Percentiles rank a stretch among this genome's conserved stretches.
phyloP scores from a whole-genome alignment of 495 filamentous ascomycete species.

The Trichoderma parareesei region DNA sequence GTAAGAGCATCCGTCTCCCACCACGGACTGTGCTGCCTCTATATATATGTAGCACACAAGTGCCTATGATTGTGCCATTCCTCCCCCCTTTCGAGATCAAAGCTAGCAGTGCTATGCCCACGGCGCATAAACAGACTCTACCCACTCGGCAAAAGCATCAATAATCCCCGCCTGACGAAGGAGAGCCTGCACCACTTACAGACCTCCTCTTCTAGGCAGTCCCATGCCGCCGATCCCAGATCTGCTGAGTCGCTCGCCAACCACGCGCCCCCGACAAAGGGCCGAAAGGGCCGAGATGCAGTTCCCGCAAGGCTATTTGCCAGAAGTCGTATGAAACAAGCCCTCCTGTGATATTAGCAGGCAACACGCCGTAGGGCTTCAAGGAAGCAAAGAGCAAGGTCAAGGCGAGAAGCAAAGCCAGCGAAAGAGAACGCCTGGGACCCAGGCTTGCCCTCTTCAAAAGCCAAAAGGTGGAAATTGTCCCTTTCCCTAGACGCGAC shows the following conservation, averaged over 20 bases:
- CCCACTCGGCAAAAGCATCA: neutral
- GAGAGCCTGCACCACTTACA: neutral
- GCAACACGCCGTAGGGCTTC: neutral
- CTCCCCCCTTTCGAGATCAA: neutral
- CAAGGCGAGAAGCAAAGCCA: too few species aligned
- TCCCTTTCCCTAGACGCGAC: too few species aligned
- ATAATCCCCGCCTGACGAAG: neutral
- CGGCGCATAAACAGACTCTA: neutral
- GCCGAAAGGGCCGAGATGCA: neutral
- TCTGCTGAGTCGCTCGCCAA: neutral
- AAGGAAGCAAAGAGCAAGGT: too few species aligned
- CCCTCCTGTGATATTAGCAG: neutral
- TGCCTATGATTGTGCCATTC: neutral
- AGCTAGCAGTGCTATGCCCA: neutral
- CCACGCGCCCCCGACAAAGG: slow-evolving; percentile 6
- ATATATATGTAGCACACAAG: neutral
- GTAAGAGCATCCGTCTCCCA: too few species aligned
- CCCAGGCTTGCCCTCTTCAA: too few species aligned
- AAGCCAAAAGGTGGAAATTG: too few species aligned
- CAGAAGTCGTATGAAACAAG: neutral
- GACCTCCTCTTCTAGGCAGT: slow-evolving; percentile 4
- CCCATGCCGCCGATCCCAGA: slow-evolving; percentile 7
- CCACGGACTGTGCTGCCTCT: too few species aligned
- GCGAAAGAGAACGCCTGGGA: too few species aligned
- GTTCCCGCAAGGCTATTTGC: neutral